Base-by-base conservation (phyloP, 108 stramenopile species). In the Skeletonema potamos region DNA sequence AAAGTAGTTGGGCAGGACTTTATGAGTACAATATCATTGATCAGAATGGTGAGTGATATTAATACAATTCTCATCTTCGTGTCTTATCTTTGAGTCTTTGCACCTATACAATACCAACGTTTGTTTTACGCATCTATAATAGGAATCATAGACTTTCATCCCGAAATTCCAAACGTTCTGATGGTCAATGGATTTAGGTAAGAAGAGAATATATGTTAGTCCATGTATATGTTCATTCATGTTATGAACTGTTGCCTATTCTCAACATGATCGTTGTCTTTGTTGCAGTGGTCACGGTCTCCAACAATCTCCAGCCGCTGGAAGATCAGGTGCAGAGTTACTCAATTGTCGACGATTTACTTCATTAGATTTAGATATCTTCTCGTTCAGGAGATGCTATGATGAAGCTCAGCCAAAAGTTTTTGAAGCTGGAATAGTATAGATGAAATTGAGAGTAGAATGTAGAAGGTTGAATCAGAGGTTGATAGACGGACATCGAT, bases 231-330 rank as follows among this genome's bases (percentile, higher is more conserved):
- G n/a, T n/a, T n/a, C n/a, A n/a, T n/a, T n/a, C n/a, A n/a, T n/a
- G n/a, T n/a, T n/a, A n/a, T n/a, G n/a, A n/a, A n/a, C n/a, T n/a
- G n/a, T n/a, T n/a, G n/a, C n/a, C n/a, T n/a, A n/a, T n/a, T n/a
- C n/a, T n/a, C n/a, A n/a, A n/a, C n/a, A n/a, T n/a, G n/a, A n/a
- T n/a, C n/a, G n/a, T n/a, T n/a, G n/a, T n/a, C n/a, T n/a, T n/a
- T n/a, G n/a, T n/a, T n/a, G n/a, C n/a, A 81, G 79, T 17, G 92
- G 92, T 15, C 92, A 93, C 69, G 92, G 92, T 26, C 41, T 93
- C 43, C 89, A 90, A 66, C 86, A 87, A 56, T 54, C 70, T 55
- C 87, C 88, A 13, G 89, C 89, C 5, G 83, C 86, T 0, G 92
- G 92, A 10, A 29, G 86, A 54, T 87, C 89, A 1, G 89, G 74